Evolutionary conservation across 208 protist genomes (phyloP).

Genomic region (Leishmania major): DNA sequence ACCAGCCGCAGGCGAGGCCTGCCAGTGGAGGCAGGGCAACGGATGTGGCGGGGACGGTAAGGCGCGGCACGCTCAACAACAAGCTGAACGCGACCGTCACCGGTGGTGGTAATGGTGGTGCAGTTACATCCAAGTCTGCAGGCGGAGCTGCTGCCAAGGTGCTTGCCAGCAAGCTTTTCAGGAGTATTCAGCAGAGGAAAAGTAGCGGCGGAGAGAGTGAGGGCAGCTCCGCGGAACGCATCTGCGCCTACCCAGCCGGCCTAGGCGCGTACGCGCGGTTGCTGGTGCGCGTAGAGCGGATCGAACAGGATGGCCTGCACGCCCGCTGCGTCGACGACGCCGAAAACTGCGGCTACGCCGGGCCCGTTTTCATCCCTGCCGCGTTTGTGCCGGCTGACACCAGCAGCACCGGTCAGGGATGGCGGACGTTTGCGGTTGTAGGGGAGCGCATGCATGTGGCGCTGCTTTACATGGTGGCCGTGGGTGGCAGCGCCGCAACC

Average conservation of each 20-base stretch:
- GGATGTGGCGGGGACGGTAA: background rate
- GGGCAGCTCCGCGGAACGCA: slow-evolving; percentile 35
- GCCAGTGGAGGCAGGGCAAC: background rate
- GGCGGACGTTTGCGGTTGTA: slow-evolving; percentile 66
- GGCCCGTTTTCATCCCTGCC: slow-evolving; percentile 62
- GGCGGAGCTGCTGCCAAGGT: slow-evolving; percentile 29
- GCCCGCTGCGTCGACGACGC: slow-evolving; percentile 35
- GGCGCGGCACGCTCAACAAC: background rate
- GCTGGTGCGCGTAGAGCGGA: slow-evolving; percentile 62
- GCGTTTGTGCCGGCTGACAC: slow-evolving; percentile 45
- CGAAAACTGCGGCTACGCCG: slow-evolving; percentile 28
- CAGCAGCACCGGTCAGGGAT: slow-evolving; percentile 28
- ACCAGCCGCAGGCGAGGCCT: background rate
- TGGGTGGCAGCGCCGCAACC: slow-evolving; percentile 69
- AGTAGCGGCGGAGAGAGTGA: slow-evolving; percentile 2
- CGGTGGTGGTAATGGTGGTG: background rate
- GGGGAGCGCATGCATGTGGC: slow-evolving; percentile 76
- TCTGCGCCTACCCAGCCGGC: slow-evolving; percentile 52
- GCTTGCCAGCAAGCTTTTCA: slow-evolving; percentile 53
- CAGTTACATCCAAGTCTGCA: background rate
- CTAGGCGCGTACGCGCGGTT: slow-evolving; percentile 52
- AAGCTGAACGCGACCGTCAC: background rate
- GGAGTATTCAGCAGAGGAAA: slow-evolving; percentile 48
- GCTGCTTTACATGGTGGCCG: slow-evolving; percentile 65
- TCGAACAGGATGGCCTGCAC: slow-evolving; percentile 66